These are phyloP conservation scores for Volutella citrinella DNA, from an alignment of 2,329 filamentous ascomycete genomes.

Conservation along the genomic window DNA sequence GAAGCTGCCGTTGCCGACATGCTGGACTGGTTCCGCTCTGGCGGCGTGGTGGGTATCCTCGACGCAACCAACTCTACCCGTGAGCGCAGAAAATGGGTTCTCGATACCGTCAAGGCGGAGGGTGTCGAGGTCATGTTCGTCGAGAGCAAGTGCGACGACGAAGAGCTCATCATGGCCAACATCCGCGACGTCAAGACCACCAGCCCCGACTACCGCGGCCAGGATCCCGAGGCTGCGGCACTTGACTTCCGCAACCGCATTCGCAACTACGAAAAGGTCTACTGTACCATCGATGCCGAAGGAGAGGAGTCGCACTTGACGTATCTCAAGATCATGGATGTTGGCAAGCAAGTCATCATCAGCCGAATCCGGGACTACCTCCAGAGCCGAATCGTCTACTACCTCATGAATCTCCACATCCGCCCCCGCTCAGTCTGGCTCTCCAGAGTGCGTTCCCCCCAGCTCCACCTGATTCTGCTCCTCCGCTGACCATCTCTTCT, in stretches of 20 bases:
- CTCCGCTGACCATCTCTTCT: constrained; percentile 6
- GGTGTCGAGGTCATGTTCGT: constrained; percentile 91
- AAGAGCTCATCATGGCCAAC: constrained; percentile 96
- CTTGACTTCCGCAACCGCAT: constrained; percentile 92
- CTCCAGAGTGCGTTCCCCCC: constrained; percentile 65
- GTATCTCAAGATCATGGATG: constrained; percentile 96
- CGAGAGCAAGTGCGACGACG: constrained; percentile 94
- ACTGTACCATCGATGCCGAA: constrained; percentile 83
- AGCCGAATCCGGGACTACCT: constrained; percentile 97
- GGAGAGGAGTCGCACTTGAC: constrained; percentile 80
- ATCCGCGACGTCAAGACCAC: constrained; percentile 97
- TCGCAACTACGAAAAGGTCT: constrained; percentile 94
- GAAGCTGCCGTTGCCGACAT: constrained; percentile 92
- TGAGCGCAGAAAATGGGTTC: constrained; percentile 83
- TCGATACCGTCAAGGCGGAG: constrained; percentile 71
- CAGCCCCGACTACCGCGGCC: constrained; percentile 89
- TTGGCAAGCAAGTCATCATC: constrained; percentile 95
- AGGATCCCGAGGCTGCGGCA: constrained; percentile 89
- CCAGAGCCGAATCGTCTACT: constrained; percentile 94
- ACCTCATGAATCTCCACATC: constrained; percentile 98
- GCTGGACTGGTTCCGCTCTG: constrained; percentile 82
- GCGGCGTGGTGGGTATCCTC: constrained; percentile 86
- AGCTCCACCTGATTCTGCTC: neutral
- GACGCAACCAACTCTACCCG: constrained; percentile 98
- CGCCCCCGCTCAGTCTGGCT: constrained; percentile 95